These are phyloP conservation scores for Crassisporium funariophilum DNA, from an alignment of 768 basidiomycete genomes.

Conservation along the genomic window DNA sequence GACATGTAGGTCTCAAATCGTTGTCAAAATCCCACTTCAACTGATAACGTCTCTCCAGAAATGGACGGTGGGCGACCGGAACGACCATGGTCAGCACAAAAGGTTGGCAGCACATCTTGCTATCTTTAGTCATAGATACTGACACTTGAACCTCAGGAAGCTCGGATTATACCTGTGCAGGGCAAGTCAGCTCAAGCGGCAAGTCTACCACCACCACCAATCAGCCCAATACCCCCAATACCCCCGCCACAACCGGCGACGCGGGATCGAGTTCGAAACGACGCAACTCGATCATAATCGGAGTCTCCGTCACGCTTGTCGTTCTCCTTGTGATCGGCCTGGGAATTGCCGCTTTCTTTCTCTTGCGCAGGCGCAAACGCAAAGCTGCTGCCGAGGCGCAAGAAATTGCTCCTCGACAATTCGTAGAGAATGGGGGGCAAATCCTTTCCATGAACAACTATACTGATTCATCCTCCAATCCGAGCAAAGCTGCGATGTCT, in stretches of 20 bases:
- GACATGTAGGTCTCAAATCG: slow-evolving; percentile 44
- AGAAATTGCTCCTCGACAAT: too few species aligned
- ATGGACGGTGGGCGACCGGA: slow-evolving; percentile 41
- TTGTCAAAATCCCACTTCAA: background rate
- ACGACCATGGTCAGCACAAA: slow-evolving; percentile 31
- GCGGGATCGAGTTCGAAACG: too few species aligned
- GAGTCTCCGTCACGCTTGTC: slow-evolving; percentile 10
- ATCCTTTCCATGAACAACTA: too few species aligned
- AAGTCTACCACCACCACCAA: slow-evolving; percentile 10
- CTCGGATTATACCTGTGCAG: slow-evolving; percentile 32
- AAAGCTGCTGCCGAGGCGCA: slow-evolving; percentile 10
- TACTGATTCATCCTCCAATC: too few species aligned
- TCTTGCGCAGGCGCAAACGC: slow-evolving; percentile 7
- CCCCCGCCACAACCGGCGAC: background rate
- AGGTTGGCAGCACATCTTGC: slow-evolving; percentile 28
- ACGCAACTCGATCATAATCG: slow-evolving; percentile 8
- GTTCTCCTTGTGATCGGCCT: slow-evolving; percentile 9
- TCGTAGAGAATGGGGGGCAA: too few species aligned
- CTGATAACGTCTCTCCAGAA: slow-evolving; percentile 26
- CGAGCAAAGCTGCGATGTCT: too few species aligned
- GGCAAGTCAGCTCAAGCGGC: slow-evolving; percentile 30
- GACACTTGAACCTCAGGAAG: slow-evolving; percentile 22
- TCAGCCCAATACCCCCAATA: slow-evolving; percentile 5
- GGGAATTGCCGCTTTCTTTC: slow-evolving; percentile 6
- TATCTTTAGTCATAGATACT: slow-evolving; percentile 13